Evolutionary conservation across 1,284 basidiomycete species (phyloP), one percentile per base, ranked within the genome.

Genomic region (Albatrellus sp.): DNA sequence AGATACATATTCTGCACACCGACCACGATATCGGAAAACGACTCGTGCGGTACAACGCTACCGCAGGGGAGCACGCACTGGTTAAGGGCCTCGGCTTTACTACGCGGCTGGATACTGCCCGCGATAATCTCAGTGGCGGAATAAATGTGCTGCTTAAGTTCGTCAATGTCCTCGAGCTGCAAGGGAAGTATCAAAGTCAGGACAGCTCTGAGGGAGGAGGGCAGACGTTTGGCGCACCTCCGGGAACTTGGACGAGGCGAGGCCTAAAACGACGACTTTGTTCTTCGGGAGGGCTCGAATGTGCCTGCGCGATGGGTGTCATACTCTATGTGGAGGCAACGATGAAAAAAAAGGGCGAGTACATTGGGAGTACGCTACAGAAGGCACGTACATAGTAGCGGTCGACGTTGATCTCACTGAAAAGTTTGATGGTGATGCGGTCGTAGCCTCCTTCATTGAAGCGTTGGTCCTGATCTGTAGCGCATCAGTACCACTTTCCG

Each of bases 381-480:
- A 60, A 7, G 24, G 24, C 24, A 24, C 69, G 47, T 51, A 77
- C 75, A 57, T 84, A 89, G 60, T 80, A 87, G 39, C 69, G 70
- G 54, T 87, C 79, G n/a, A 85, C 81, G 55, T 86, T 73, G 47
- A 89, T 67, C 43, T 74, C 62, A 52, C 72, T 73, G 69, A 87
- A 86, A n/a, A 88, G 62, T 61, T 77, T 83, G 52, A 67, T 60
- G 10, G 86, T 80, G 55, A 90, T 88, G 33, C 68, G 71, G 57
- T 74, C 77, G 57, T 90, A 90, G 0, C 79, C 74, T 5, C 86
- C 82, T 57, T 85, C 78, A 20, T 70, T 68, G 61, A 86, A 87
- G 56, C 84, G 75, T 12, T 74, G 56, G 45, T 73, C 70, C 69
- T 69, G 40, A 45, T 43, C 37, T 44, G 37, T 12, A 20, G 31